A percentile compares a stretch with the other conserved stretches of the same genome.
These are phyloP conservation scores for Kwoniella sp. DNA, from an alignment of 768 basidiomycete genomes.

Conservation along the genomic window DNA sequence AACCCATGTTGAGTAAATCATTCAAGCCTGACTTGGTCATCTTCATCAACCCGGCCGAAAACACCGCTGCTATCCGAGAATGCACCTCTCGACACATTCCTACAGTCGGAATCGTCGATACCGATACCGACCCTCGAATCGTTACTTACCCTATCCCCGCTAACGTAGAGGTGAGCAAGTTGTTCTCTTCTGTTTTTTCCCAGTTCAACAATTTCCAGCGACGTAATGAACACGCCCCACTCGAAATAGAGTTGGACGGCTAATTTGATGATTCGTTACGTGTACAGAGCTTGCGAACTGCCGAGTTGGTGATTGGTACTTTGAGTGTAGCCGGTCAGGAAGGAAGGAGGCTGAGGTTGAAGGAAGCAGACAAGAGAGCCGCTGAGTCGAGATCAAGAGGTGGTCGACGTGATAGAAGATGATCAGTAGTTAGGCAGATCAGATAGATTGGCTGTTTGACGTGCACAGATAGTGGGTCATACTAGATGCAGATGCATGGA, in stretches of 20 bases:
- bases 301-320: conserved; percentile 85
- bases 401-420: conserved; percentile 23
- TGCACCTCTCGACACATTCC: conserved; percentile 87
- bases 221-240: too few species aligned
- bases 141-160: conserved; percentile 98
- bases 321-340: conserved; percentile 78
- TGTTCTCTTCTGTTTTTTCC: background rate
- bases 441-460: background rate
- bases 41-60: conserved; percentile 84
- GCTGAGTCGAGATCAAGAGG: conserved; percentile 11
- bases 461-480: too few species aligned
- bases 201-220: background rate
- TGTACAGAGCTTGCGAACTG: conserved; percentile 70
- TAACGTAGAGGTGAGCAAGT: conserved; percentile 77
- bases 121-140: conserved; percentile 89
- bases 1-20: conserved; percentile 45
- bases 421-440: background rate
- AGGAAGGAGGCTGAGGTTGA: conserved; percentile 50
- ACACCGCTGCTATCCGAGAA: conserved; percentile 79
- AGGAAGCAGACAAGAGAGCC: conserved; percentile 26
- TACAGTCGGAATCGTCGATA: conserved; percentile 91
- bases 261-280: too few species aligned
- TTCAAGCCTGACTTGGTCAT: conserved; percentile 80
- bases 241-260: too few species aligned
- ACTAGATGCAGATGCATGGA: too few species aligned